phyloP scores from a whole-genome alignment of 306 rosid genomes.

The Ochetophila trinervis region DNA sequence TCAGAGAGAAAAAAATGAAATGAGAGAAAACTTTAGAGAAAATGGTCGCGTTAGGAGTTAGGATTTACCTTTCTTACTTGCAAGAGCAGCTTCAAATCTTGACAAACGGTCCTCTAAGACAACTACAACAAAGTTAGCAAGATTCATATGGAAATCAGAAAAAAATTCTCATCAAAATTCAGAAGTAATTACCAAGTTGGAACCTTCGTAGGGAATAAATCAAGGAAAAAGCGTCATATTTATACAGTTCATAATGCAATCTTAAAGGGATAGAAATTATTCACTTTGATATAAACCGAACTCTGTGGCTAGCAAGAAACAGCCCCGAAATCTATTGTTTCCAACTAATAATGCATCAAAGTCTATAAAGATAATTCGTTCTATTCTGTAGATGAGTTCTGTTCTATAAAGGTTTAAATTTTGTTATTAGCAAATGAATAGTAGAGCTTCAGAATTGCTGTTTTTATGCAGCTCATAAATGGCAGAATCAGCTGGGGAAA shows the following conservation, averaged over 20 bases:
- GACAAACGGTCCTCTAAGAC: conserved; percentile 56
- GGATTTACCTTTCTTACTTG: conserved; percentile 49
- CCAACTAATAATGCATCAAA: no score
- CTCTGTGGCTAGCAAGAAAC: no score
- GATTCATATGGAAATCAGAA: conserved; percentile 7
- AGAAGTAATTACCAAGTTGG: no score
- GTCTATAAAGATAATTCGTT: no score
- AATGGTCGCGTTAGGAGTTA: conserved; percentile 11
- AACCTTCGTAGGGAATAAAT: no score
- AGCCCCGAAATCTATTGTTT: no score
- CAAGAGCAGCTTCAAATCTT: conserved; percentile 70
- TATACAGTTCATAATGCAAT: no score
- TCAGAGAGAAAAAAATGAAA: neutral
- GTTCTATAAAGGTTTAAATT: no score
- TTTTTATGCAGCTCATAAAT: neutral
- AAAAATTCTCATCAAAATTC: neutral
- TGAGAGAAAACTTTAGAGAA: conserved; percentile 2
- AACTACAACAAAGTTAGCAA: conserved; percentile 24
- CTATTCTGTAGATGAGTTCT: no score
- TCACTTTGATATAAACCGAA: no score
- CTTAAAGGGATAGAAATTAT: no score
- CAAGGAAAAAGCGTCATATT: no score
- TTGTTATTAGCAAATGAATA: neutral
- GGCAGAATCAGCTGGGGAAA: neutral
- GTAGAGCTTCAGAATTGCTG: neutral